Conservation (phyloP, 2,329 filamentous ascomycete species). For the Seiridium cupressi region DNA sequence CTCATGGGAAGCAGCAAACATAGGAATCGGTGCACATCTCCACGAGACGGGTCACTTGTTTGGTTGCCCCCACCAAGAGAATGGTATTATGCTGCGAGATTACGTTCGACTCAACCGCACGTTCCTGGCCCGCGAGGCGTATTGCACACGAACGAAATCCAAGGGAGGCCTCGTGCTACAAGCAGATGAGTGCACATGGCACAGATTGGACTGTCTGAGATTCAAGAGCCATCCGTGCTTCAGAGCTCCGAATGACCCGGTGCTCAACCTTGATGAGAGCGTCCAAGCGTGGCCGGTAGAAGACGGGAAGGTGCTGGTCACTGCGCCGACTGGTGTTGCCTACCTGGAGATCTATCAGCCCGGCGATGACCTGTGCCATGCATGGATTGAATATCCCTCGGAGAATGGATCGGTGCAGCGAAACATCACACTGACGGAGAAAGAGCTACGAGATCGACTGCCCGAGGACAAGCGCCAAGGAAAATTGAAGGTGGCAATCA, state of each 20-base stretch:
- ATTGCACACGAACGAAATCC: conserved; percentile 81
- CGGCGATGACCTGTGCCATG: conserved; percentile 75
- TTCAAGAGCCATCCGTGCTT: conserved; percentile 93
- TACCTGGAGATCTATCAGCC: conserved; percentile 81
- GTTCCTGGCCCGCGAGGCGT: conserved; percentile 79
- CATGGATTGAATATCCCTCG: conserved; percentile 77
- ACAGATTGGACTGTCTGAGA: conserved; percentile 81
- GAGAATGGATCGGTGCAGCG: conserved; percentile 63
- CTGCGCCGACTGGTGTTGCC: conserved; percentile 77
- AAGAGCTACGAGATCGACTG: conserved; percentile 68
- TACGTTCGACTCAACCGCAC: conserved; percentile 82
- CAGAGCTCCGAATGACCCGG: conserved; percentile 72
- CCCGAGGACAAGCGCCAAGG: conserved; percentile 71
- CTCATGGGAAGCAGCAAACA: conserved; percentile 93
- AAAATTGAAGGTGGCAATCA: conserved; percentile 69
- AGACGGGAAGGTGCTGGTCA: conserved; percentile 70
- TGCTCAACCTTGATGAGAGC: conserved; percentile 65
- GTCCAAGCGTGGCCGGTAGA: conserved; percentile 87
- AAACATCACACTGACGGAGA: conserved; percentile 73
- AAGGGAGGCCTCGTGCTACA: conserved; percentile 74
- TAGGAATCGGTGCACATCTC: conserved; percentile 89
- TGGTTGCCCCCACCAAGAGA: conserved; percentile 86
- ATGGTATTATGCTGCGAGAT: conserved; percentile 88
- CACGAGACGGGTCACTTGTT: conserved; percentile 90
- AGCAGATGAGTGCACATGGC: conserved; percentile 87